Base-by-base conservation (phyloP, 805 yeast species). In the Phaffomyces opuntiae region DNA sequence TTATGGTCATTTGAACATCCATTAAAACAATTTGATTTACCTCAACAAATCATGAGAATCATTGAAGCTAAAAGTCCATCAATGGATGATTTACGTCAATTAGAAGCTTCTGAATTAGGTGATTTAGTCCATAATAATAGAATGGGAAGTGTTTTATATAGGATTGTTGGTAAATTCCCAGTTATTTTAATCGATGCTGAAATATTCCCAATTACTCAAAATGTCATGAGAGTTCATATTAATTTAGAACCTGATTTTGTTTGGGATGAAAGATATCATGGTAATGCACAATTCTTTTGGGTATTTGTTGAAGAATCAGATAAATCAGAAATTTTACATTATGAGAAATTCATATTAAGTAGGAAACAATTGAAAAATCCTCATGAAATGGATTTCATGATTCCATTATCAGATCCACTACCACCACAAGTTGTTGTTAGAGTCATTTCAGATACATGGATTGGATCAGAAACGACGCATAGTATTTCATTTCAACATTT, bases 1-100 rank as follows among this genome's bases (percentile, higher is more conserved):
- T 58, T 86, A 1, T 93, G 99, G 99, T 78, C 90, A 0, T 87
- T 81, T 63, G 84, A 82, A 49, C 97, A 93, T 64, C 97, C 99
- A 1, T 60, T 93, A 61, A 70, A 81, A 9, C 99, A 93, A 61
- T 90, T 93, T 65, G 90, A 84, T 26, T 64, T 89, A 7, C 89
- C 91, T 0, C 81, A 70, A 19, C 78, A 74, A 29, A 79, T 90
- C 2, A 52, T 81, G 39, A 74, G 80, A 43, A 77, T 75, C 44
- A 67, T 93, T 7, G 78, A 81, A 46, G 68, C 75, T 5, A 85
- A 80, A 49, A 77, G 75, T 43, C 84, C 89, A 0, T 61, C 82
- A 0, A 81, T 91, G 69, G 91, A 82, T 24, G 74, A 74, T 35
- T 64, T 93, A 46, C 72, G 93, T 39, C 90, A 86, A 16, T 74